Conservation (phyloP, 768 basidiomycete species). For the Auriscalpium orientale region DNA sequence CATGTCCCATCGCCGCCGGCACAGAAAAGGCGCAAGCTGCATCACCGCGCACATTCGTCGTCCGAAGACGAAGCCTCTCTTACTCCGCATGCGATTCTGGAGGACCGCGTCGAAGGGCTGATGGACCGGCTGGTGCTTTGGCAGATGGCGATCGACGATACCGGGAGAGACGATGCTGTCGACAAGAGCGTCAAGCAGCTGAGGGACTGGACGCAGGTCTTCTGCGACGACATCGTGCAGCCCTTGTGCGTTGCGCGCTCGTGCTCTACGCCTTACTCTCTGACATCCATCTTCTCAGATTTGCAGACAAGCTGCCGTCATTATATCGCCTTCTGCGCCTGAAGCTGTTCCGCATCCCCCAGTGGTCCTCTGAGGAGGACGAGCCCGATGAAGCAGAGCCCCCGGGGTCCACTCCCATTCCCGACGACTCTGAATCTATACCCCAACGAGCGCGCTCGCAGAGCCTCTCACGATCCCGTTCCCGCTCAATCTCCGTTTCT, state of each 20-base stretch:
- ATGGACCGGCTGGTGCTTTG: constrained; percentile 75
- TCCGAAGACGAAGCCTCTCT: constrained; percentile 9
- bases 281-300: neutral
- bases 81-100: constrained; percentile 19
- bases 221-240: constrained; percentile 62
- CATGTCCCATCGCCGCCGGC: constrained; percentile 5
- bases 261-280: neutral
- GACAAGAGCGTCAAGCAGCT: constrained; percentile 7
- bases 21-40: constrained; percentile 12
- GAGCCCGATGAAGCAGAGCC: neutral
- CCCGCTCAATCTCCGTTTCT: constrained; percentile 49
- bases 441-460: constrained; percentile 45
- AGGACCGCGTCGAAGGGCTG: constrained; percentile 63
- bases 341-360: constrained; percentile 15
- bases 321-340: constrained; percentile 16
- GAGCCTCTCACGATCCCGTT: constrained; percentile 21
- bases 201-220: constrained; percentile 68
- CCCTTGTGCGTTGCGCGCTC: constrained; percentile 38
- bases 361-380: constrained; percentile 1
- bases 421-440: neutral
- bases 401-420: neutral
- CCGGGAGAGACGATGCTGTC: constrained; percentile 18
- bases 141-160: constrained; percentile 49
- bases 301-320: neutral
- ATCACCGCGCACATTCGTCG: constrained; percentile 19